Evolutionary conservation across 1,139 yeast genomes (phyloP), one percentile per base, ranked within the genome.

Genomic region (Taphrina flavorubra): DNA sequence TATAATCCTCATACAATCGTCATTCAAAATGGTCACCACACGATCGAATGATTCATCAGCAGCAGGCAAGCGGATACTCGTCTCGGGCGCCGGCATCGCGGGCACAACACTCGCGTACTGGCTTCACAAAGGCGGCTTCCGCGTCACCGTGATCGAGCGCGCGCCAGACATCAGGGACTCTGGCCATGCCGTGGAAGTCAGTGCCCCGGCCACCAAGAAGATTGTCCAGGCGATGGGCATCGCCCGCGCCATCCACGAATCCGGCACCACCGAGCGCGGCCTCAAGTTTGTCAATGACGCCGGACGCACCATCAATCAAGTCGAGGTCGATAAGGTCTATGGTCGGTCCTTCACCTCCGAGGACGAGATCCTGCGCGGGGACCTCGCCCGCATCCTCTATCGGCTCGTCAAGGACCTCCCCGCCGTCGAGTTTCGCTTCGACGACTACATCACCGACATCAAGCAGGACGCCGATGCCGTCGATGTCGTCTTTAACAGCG

Each of bases 61-160:
- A 39, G 3, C 11, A 14, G 6, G 14, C 42, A 58, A 44, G 53
- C 31, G 47, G 13, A 37, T 62, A 11, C 60, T 62, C 18, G 44
- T 62, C 25, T 25, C 44, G 18, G 67, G 67, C 16, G 67, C 67
- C 34, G 67, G 67, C 16, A 62, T 62, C 44, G 59, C 67, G 5
- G 67, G 67, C 8, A 31, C 56, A 7, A 34, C 36, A 13, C 37
- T 44, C 18, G 67, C 60, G 20, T 62, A 42, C 44, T 62, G 51
- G 51, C 60, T 62, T n/a, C 59, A 42, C 14, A 34, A 39, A 10
- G 53, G 25, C 0, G 60, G 53, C 36, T 42, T 46, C 25, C 10
- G n/a, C 5, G 53, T 53, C 25, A 31, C 40, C 14, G 20, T 62
- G 13, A 18, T 62, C 60, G 67, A 62, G 36, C 25, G 46, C 6